phyloP scores from a whole-genome alignment of 306 rosid species.

The Lathyrus sativus region DNA sequence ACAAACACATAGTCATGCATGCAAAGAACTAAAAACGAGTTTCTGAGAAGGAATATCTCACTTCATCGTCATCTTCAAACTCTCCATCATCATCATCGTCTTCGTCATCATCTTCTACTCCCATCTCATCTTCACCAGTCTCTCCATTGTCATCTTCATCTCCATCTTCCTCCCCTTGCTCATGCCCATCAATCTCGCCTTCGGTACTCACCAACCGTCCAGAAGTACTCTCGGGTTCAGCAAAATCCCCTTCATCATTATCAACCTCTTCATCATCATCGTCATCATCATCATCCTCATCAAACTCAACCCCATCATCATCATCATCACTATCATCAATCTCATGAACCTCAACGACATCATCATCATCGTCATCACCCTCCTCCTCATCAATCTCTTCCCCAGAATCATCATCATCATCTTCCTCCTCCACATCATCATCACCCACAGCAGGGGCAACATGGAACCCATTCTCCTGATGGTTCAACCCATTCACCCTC shows the following conservation, averaged over 20 bases:
- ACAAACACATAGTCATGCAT: not conserved
- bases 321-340: conserved; percentile 74
- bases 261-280: conserved; percentile 87
- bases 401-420: conserved; percentile 65
- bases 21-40: not conserved
- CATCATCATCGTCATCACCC: conserved; percentile 82
- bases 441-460: conserved; percentile 56
- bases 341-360: conserved; percentile 81
- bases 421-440: conserved; percentile 57
- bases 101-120: conserved; percentile 57
- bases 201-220: conserved; percentile 65
- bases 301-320: conserved; percentile 69
- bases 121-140: conserved; percentile 80
- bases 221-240: conserved; percentile 60
- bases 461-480: conserved; percentile 64
- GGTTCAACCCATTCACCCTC: conserved; percentile 55
- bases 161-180: conserved; percentile 86
- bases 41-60: conserved; percentile 48
- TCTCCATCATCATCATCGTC: conserved; percentile 50
- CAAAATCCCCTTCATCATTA: conserved; percentile 73
- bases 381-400: conserved; percentile 89
- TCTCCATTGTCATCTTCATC: conserved; percentile 84
- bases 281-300: conserved; percentile 72
- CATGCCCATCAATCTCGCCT: conserved; percentile 93
- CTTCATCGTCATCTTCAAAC: conserved; percentile 83